Evolutionary conservation across 2,329 filamentous ascomycete genomes (phyloP), one percentile per base, ranked within the genome.

Genomic region (Botryosphaeria agaves): DNA sequence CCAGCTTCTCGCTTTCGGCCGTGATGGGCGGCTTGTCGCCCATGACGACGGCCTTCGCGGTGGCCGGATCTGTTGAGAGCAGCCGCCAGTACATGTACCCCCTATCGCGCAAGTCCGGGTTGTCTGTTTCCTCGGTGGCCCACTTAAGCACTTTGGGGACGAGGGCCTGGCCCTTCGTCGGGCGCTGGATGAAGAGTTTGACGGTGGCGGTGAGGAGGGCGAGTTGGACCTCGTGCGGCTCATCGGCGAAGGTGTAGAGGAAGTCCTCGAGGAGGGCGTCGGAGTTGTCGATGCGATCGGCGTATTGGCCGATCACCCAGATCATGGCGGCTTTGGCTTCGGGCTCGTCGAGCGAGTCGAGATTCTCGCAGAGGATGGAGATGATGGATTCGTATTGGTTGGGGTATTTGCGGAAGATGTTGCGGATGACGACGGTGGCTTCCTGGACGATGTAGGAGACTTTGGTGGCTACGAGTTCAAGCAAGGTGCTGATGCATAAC

Each of bases 41-140:
- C 87, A 98, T 95, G 40, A 98, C 85, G 30, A 98, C 72, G 37
- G 74, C 64, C 49, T 80, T 89, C 2, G 89, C 89, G 0, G 78
- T 72, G 29, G 76, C 74, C 42, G 92, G 87, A 50, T 94, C 85
- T 0, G 84, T 91, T 2, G 84, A 93, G 2, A 98, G 66, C 9
- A 98, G 67, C 4, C 89, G 81, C 89, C 89, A 98, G 62, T 98
- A 98, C 85, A 98, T 95, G 61, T 94, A 98, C 0, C 89, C 89
- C 44, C 89, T 68, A 52, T 98, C 89, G 38, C 89, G 76, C 17
- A 98, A 70, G 54, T 98, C 89, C 0, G 89, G 89, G 53, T 98
- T 94, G 49, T 98, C 89, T n/a, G 87, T 95, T 52, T 95, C 89
- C 52, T 95, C 89, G 0, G 89, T 98, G 4, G 89, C 91, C 87